Evolutionary conservation across 306 rosid species (phyloP).

Genomic region (Pyrus bretschneideri): DNA sequence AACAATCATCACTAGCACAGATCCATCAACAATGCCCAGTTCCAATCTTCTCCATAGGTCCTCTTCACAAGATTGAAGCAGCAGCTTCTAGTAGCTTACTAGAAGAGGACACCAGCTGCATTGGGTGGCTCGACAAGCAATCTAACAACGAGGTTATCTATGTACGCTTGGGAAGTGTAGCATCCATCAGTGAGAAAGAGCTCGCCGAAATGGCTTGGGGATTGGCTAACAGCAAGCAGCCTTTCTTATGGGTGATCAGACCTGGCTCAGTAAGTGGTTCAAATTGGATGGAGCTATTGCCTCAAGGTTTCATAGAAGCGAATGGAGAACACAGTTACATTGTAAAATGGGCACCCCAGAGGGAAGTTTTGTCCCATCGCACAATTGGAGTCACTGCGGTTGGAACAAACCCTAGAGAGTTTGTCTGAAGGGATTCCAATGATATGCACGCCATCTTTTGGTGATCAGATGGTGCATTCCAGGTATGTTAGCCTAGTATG

Average conservation of each 20-base stretch:
- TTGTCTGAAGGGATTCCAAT: slow-evolving; percentile 62
- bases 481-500: slow-evolving; percentile 46
- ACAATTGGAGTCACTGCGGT: slow-evolving; percentile 51
- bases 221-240: slow-evolving; percentile 37
- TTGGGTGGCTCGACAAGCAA: slow-evolving; percentile 24
- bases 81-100: slow-evolving; percentile 15
- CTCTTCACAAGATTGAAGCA: slow-evolving; percentile 30
- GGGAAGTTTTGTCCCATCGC: slow-evolving; percentile 46
- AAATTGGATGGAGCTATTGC: slow-evolving; percentile 48
- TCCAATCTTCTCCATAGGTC: slow-evolving; percentile 40
- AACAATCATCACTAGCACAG: slow-evolving; percentile 11
- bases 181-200: slow-evolving; percentile 32
- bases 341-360: slow-evolving; percentile 73
- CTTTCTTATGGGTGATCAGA: slow-evolving; percentile 55
- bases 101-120: slow-evolving; percentile 16
- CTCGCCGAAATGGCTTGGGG: slow-evolving; percentile 44
- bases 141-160: slow-evolving; percentile 11
- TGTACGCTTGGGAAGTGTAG: slow-evolving; percentile 51
- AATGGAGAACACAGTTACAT: slow-evolving; percentile 39
- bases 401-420: slow-evolving; percentile 69
- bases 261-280: slow-evolving; percentile 39
- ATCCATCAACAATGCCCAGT: slow-evolving; percentile 17
- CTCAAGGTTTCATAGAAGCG: slow-evolving; percentile 32
- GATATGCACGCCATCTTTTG: slow-evolving; percentile 50
- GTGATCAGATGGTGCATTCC: slow-evolving; percentile 50